Conservation (phyloP, 1,139 yeast species). For the Protomyces lactucae-debilis region DNA sequence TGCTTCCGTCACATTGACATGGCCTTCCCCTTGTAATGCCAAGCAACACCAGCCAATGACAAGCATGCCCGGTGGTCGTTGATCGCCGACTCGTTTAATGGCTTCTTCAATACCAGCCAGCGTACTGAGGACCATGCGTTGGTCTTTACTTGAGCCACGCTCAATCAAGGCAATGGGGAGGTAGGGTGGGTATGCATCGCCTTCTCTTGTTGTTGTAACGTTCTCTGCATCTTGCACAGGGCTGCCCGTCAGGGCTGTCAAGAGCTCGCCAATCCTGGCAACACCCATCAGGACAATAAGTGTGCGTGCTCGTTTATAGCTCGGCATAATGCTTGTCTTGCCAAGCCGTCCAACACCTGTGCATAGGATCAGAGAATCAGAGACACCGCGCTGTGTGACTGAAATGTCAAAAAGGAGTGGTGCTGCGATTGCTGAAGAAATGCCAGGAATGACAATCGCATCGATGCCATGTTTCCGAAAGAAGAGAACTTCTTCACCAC, state of each 20-base stretch:
- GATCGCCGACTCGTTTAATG: conserved; percentile 70
- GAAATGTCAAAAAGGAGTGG: conserved; percentile 83
- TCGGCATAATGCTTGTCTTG: conserved; percentile 71
- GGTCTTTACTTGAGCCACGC: conserved; percentile 91
- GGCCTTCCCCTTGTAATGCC: conserved; percentile 39
- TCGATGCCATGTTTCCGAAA: conserved; percentile 62
- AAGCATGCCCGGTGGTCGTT: conserved; percentile 84
- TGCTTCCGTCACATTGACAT: conserved; percentile 20
- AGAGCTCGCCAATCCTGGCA: conserved; percentile 69
- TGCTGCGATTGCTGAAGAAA: conserved; percentile 86
- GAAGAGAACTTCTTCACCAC: conserved; percentile 82
- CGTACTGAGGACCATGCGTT: conserved; percentile 72
- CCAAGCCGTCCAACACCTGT: conserved; percentile 95
- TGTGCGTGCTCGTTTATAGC: conserved; percentile 65
- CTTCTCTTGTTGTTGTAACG: conserved; percentile 36
- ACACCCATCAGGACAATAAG: conserved; percentile 87
- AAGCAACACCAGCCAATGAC: conserved; percentile 79
- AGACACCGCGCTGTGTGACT: conserved; percentile 86
- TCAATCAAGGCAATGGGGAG: conserved; percentile 84
- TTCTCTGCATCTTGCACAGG: neutral
- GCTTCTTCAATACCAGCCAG: conserved; percentile 64
- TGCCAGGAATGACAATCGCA: conserved; percentile 78
- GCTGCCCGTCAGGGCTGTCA: conserved; percentile 46
- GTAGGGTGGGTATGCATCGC: conserved; percentile 60
- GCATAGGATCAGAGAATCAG: conserved; percentile 87